Evolutionary conservation across 2,329 filamentous ascomycete genomes (phyloP), one percentile per base, ranked within the genome.

Genomic region (Chrysoporthe cubensis): DNA sequence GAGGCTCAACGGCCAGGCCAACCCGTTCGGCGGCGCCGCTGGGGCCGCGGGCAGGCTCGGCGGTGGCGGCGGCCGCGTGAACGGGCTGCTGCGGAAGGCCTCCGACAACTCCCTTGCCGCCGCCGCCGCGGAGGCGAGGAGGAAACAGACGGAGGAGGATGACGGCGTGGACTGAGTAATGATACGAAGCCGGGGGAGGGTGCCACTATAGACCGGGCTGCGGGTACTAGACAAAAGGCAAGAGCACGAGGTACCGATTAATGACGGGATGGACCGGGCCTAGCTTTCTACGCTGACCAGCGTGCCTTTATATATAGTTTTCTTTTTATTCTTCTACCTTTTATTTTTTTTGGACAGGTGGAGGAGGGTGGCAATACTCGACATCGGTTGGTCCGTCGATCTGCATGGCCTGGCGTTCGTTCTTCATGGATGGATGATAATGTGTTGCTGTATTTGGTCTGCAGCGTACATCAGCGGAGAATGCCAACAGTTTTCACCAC

Each of bases 1-100:
- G 62, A 85, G 72, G 69, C 79, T 76, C 68, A 87, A 77, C 72
- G 83, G 84, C 74, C 74, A 82, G 52, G 76, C 86, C 76, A 76
- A 85, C 71, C 77, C 80, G 5, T 79, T 81, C 32, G 78, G 76
- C 7, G 80, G 79, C 62, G 76, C 73, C 75, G 76, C 73, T 74
- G 77, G 77, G 62, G 81, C 78, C 78, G 75, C 78, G 3, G 77
- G 77, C 4, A 77, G 63, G 50, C 42, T 56, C 16, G 62, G 50
- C 9, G 58, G 68, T n/a, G 60, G 52, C 7, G 64, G 67, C n/a
- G 40, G 79, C 66, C 80, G 81, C 52, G 81, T 80, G 18, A 83
- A 80, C 69, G 81, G 81, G 44, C 75, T 83, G 75, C 71, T 83
- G 58, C 75, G 80, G 44, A 79, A 80, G 68, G 76, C 75, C 64